Evolutionary conservation across 192 early-diverging fungal species (phyloP), one percentile per base, ranked within the genome.

Genomic region (Backusella tuberculispora): DNA sequence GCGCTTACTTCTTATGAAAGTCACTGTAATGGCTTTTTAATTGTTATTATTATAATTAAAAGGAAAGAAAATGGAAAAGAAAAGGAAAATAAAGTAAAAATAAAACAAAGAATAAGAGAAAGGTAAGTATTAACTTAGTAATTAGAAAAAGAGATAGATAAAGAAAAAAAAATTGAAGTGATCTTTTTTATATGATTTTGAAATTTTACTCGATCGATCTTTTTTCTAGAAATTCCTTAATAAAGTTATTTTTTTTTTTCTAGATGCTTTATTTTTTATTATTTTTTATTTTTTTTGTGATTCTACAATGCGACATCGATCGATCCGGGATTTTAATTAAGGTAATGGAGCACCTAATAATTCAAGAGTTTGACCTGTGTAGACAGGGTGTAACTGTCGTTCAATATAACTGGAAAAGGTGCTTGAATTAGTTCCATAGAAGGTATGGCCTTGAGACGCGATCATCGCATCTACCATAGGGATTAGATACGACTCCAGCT

Each of bases 381-480:
- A 83, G 3, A 79, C 74, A 6, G 81, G 81, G 48, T 79, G 75
- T 26, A 83, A 63, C 24, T 83, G 78, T 3, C 81, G 77, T 73
- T 83, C 81, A 70, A 83, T 83, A 60, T 83, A 83, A 7, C 67
- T 77, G 15, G 85, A 83, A 29, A 86, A 86, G 0, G 83, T 85
- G 17, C 83, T 85, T 44, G 83, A 82, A 15, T 81, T 80, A 0
- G 85, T 89, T 5, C 86, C 86, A 24, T 85, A 66, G 56, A 89
- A 89, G 15, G 81, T 77, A 42, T 78, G 76, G 12, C 86, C 85
- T 24, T 83, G 86, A 15, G 88, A 82, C 5, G 82, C 74, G 34
- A 88, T 83, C 17, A 88, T 83, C 4, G 83, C 82, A 74, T 89
- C 88, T 4, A 87, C 73, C 79, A 89, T 85, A 10, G 88, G 88